Base-by-base conservation (phyloP, 148 eudicot species). In the Fagopyrum tataricum region DNA sequence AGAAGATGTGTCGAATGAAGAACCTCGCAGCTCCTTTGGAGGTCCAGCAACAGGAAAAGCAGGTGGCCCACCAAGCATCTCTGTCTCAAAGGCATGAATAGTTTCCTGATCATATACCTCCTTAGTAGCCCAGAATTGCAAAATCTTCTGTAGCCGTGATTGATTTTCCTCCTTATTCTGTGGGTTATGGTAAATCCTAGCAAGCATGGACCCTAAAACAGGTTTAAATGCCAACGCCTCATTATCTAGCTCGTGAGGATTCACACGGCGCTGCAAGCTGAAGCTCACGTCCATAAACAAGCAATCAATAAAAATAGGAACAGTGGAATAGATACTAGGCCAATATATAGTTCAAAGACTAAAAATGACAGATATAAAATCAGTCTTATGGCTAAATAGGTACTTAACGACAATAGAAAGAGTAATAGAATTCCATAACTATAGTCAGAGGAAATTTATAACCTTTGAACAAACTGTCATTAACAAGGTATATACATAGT, bases 401-500 rank as follows among this genome's bases (percentile, higher is more conserved):
- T 37, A 13, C 0, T 31, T 37, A 2, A 31, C 26, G 68, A 62
- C 68, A 31, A 12, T 14, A 14, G 0, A 31, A 14, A 31, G 31
- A 31, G 69, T 42, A 64, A 5, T 64, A 37, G 2, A 15, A 37
- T 15, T 64, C 14, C 66, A 24, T 20, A 7, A 59, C 40, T 6
- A 58, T 8, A 11, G 8, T n/a, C 43, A 44, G 70, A 47, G 72
- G n/a, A 51, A 76, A 15, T 7, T 42, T 51, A 0, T 23, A 78
- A 95, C 98, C 98, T 95, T 95, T 97, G 79, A 95, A 95, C 67
- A 95, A 84, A 67, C 91, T 91, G 83, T 95, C 98, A 84, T 95
- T 95, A 47, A 91, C 97, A 75, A 95, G 97, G 81, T 90, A 95
- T 73, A 95, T 74, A 26, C 31, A 26, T 26, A 26, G 31, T 26